Evolutionary conservation across 805 yeast species (phyloP).

Genomic region (Tetrapisispora iriomotensis): DNA sequence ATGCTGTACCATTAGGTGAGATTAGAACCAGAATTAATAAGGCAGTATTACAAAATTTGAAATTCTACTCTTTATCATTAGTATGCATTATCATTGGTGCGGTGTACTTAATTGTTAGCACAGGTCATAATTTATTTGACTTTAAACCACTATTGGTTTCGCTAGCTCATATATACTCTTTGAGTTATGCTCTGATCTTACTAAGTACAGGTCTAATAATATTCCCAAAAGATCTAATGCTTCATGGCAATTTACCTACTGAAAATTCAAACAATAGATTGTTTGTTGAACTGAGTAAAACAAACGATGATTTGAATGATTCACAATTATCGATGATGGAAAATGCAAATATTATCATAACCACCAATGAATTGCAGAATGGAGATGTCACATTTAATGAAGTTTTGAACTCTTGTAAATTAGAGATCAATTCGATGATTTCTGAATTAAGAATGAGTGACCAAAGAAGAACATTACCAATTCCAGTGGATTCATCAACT

Average conservation of each 20-base stretch:
- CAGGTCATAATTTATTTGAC: slow-evolving; percentile 19
- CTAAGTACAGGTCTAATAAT: slow-evolving; percentile 23
- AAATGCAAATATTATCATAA: slow-evolving; percentile 17
- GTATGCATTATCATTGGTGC: slow-evolving; percentile 17
- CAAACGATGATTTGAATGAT: slow-evolving; percentile 27
- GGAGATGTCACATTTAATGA: slow-evolving; percentile 20
- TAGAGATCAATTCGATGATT: slow-evolving; percentile 19
- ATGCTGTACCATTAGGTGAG: slow-evolving; percentile 13
- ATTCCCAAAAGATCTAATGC: slow-evolving; percentile 20
- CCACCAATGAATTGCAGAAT: slow-evolving; percentile 10
- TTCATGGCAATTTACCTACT: slow-evolving; percentile 8
- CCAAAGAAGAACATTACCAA: neutral
- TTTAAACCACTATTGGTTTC: slow-evolving; percentile 26
- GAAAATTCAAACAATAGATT: slow-evolving; percentile 14
- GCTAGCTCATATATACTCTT: slow-evolving; percentile 25
- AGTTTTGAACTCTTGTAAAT: slow-evolving; percentile 18
- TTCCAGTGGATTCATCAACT: neutral
- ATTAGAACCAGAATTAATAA: slow-evolving; percentile 11
- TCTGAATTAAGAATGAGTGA: slow-evolving; percentile 8
- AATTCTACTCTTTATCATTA: slow-evolving; percentile 22
- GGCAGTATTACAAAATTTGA: slow-evolving; percentile 21
- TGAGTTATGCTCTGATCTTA: slow-evolving; percentile 22
- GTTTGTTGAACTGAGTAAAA: slow-evolving; percentile 24
- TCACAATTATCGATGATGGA: slow-evolving; percentile 21
- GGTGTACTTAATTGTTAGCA: slow-evolving; percentile 17